Base-by-base conservation (phyloP, 2,329 filamentous ascomycete species). In the Penicillium hordei region DNA sequence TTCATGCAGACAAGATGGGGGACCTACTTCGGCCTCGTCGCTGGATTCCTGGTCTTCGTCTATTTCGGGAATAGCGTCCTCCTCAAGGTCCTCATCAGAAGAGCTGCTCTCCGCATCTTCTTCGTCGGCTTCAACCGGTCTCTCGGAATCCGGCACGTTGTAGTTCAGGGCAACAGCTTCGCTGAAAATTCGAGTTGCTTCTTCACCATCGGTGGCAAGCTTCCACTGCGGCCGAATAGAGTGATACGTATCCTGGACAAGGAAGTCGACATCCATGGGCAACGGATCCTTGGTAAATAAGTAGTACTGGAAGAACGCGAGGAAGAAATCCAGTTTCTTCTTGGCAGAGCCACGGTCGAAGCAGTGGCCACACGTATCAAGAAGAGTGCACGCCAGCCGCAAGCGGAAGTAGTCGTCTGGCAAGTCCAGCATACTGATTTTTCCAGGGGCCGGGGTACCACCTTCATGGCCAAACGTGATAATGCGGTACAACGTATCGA, bases 331-430 rank as follows among this genome's bases (percentile, higher is more conserved):
- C 10, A 99, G 83, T 77, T 97, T 99, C 81, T 97, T 97, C 74
- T 93, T 95, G 1, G 93, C 90, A 43, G 89, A 87, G 8, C 95
- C 94, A 67, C 93, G 89, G 74, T 94, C 94, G 68, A 97, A 99
- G 78, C 93, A 99, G 74, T 95, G 89, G 54, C 95, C 94, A 65
- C 93, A 97, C 0, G 93, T 97, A 75, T 99, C 95, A 5, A 99
- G 83, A 48, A 99, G 82, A 15, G 89, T 95, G 63, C 92, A 90
- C 31, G 95, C 88, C 36, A 99, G 82, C 12, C 94, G 91, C 69
- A 97, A 93, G 52, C 94, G 90, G 76, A 99, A 99, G 76, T 90
- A 97, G 70, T 99, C 95, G 71, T 97, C 94, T 0, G 92, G 91
- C 60, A 91, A 80, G 72, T 99, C 94, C 55, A 97, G 83, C 0